Evolutionary conservation across 352 stramenopile species (phyloP).

Genomic region (Globisporangium acanthophoron): DNA sequence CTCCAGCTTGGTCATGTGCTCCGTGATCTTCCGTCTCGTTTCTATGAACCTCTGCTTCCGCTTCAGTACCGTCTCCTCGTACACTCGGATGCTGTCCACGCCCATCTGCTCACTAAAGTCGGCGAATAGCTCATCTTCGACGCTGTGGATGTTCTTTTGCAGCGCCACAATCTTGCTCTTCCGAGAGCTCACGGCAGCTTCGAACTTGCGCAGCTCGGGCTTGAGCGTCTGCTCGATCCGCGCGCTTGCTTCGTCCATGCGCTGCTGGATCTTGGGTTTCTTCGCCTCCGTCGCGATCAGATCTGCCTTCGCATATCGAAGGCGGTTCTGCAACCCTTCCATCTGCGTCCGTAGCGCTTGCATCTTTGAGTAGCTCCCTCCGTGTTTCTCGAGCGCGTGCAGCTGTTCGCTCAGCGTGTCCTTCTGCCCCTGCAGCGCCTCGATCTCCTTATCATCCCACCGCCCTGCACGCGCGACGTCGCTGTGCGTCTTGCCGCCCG

Average conservation of each 20-base stretch:
- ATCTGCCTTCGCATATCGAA: constrained; percentile 74
- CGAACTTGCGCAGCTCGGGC: constrained; percentile 61
- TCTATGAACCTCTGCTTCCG: constrained; percentile 65
- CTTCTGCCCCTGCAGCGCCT: constrained; percentile 80
- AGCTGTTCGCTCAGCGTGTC: constrained; percentile 75
- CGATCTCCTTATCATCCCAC: constrained; percentile 93
- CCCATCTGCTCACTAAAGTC: constrained; percentile 76
- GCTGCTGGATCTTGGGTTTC: constrained; percentile 55
- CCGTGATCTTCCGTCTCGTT: constrained; percentile 62
- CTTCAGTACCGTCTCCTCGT: constrained; percentile 93
- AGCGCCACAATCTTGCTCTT: constrained; percentile 35
- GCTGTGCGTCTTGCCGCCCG: constrained; percentile 88
- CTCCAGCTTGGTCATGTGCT: constrained; percentile 79
- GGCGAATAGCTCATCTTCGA: constrained; percentile 85
- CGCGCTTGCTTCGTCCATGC: constrained; percentile 49
- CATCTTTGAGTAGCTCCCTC: constrained; percentile 58
- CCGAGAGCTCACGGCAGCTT: constrained; percentile 42
- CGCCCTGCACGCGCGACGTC: constrained; percentile 79
- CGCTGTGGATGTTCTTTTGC: constrained; percentile 55
- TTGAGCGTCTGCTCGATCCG: constrained; percentile 44
- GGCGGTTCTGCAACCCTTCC: constrained; percentile 64
- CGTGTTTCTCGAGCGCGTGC: constrained; percentile 54
- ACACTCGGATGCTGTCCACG: constrained; percentile 82
- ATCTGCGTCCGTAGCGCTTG: constrained; percentile 63
- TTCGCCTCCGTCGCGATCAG: constrained; percentile 65